Evolutionary conservation across 2,329 filamentous ascomycete genomes (phyloP), one percentile per base, ranked within the genome.

Genomic region (Pyrenophora tritici-repentis): DNA sequence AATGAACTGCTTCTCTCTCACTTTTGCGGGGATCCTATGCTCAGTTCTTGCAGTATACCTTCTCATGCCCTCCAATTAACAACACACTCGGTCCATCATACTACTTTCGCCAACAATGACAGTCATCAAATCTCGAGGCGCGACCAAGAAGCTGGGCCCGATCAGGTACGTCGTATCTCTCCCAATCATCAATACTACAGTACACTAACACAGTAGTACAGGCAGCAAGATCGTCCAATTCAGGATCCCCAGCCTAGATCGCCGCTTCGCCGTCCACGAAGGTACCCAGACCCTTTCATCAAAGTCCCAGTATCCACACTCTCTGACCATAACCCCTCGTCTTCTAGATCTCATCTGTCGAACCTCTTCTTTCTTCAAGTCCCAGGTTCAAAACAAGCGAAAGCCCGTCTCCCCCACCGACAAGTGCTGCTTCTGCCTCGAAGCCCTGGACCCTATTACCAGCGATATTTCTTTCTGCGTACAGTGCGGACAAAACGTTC

Each of bases 401-500:
- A 62, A 63, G 41, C 10, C 24, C 1, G 41, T 60, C 22, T 18
- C 41, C 20, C 32, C 3, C 26, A 34, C 36, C 7, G 60, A 58
- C 0, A 45, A 62, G 4, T 67, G 62, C 33, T 48, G 42, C 12
- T 51, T 68, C n/a, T 67, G 61, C 43, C 20, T 44, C 10, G 56
- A 61, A 5, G 8, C 24, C 1, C 31, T 65, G 7, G 3, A 56
- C 14, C 44, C 56, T 3, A 39, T 16, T 0, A 24, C 16, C 3
- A 34, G 41, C 16, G 46, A 57, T 10, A 48, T 66, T 37, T 55
- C 46, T 1, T 65, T 59, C 36, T 65, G 64, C 51, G 8, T 12
- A 14, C 17, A 39, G 2, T 67, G 59, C 24, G 64, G 62, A 6
- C 40, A 58, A 2, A 63, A 65, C 8, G 10, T 63, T 3, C 64